Evolutionary conservation across 164 flowering plant genomes (phyloP), one percentile per base, ranked within the genome.

Genomic region (Kingdonia uniflora): DNA sequence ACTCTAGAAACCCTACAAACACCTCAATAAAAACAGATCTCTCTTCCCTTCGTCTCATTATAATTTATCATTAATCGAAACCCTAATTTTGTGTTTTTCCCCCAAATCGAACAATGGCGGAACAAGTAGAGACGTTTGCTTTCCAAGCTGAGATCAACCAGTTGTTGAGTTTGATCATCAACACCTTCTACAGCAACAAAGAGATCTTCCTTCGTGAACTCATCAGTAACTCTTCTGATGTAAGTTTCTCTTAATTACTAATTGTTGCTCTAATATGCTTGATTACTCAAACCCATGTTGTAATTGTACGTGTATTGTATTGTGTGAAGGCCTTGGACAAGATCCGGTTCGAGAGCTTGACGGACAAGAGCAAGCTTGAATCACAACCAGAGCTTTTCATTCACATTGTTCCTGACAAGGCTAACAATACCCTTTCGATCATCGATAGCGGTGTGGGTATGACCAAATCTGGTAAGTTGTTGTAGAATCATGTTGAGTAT

Each of bases 221-320:
- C 52, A 56, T 56, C 44, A 56, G 60, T 13, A 56, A 56, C 48
- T 42, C 60, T 21, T 56, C 60, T 19, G 60, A 56, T 47, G 60
- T 56, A 23, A 56, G 60, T 56, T 50, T 49, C 29, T 25, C 17
- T 3, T 29, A 29, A 3, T 29, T 8, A 29, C 35, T 29, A 8
- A 29, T 29, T 29, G 35, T 29, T 4, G 35, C 35, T 29, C 6
- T 29, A 8, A 8, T n/a, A 29, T 29, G 35, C 8, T 29, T 29
- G 6, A 3, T 8, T 29, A 8, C 8, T 29, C 35, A 8, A 29
- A 8, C 8, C 35, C 4, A 29, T 29, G 6, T 8, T 29, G 8
- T 29, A 29, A 29, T 29, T 8, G 4, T 8, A 29, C 8, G 35
- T 29, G 35, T 29, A 4, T 29, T 29, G 4, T 6, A 6, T 49